Base-by-base conservation (phyloP, 768 basidiomycete species). In the Trametes villosa region DNA sequence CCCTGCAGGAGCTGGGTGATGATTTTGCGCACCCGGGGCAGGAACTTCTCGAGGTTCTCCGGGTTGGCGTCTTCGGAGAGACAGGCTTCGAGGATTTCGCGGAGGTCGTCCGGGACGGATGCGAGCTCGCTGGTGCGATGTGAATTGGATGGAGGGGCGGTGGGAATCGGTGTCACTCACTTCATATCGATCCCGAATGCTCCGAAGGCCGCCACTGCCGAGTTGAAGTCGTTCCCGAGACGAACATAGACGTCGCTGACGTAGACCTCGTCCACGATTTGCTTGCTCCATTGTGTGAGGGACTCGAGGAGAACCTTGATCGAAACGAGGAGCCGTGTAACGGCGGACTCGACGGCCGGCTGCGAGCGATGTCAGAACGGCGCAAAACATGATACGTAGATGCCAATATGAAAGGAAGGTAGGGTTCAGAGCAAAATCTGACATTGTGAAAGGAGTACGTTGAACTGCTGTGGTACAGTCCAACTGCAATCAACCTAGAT, bases 211-310 rank as follows among this genome's bases (percentile, higher is more conserved):
- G 89, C 85, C 38, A 96, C 92, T 11, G 95, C 95, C 17, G 86
- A 84, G 71, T 98, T 98, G 80, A 99, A 98, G 71, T 97, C 96
- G 75, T 98, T 98, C 24, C 97, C 97, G 24, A 99, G 81, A 55
- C 87, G 86, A 54, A 99, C 97, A 75, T 99, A 99, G 54, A 97
- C 92, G 74, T 98, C 94, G 81, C 95, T 97, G 71, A 99, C 94
- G 66, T 91, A 81, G 42, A 74, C 77, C 71, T 96, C 94, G 57
- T 86, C 80, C 67, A 90, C 81, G 67, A 86, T 81, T 61, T 83
- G 75, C 59, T 80, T 80, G 73, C 91, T 92, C 94, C 94, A 97
- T 77, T 83, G 77, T 7, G 91, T 93, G 56, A 97, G 81, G 1
- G 91, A 82, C 72, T 97, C 95, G 36, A 99, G 81, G n/a, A 99